Conservation (phyloP, 2,329 filamentous ascomycete genomes). For the Nemania diffusa region DNA sequence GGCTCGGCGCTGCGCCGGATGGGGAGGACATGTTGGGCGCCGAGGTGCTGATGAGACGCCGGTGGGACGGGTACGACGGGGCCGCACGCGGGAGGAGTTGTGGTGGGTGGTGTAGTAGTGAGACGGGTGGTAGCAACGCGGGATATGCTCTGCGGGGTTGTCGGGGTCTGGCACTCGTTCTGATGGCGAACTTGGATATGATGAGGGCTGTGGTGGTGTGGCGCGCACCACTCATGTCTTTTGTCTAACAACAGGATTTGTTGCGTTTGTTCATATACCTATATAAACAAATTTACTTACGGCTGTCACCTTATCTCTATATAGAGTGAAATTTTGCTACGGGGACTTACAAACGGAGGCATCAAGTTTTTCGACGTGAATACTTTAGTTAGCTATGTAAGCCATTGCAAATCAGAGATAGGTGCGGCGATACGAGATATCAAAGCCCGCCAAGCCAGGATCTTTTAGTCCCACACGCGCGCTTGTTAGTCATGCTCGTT, state of each 20-base stretch:
- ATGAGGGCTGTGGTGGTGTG: background rate
- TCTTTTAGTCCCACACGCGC: constrained; percentile 4
- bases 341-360: constrained; percentile 5
- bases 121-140: background rate
- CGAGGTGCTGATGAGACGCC: constrained; percentile 22
- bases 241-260: background rate
- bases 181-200: background rate
- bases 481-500: constrained; percentile 22
- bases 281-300: background rate
- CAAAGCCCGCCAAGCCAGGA: background rate
- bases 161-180: background rate
- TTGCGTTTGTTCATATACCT: background rate
- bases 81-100: background rate
- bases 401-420: constrained; percentile 42
- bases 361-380: background rate
- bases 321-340: background rate
- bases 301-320: background rate
- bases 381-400: constrained; percentile 39
- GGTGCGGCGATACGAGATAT: background rate
- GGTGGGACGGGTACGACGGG: background rate
- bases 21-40: constrained; percentile 20
- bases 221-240: constrained; percentile 14
- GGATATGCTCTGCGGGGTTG: background rate
- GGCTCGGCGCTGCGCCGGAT: background rate
- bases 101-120: background rate